Base-by-base conservation (phyloP, 208 protist species). In the Crithidia expoeki region DNA sequence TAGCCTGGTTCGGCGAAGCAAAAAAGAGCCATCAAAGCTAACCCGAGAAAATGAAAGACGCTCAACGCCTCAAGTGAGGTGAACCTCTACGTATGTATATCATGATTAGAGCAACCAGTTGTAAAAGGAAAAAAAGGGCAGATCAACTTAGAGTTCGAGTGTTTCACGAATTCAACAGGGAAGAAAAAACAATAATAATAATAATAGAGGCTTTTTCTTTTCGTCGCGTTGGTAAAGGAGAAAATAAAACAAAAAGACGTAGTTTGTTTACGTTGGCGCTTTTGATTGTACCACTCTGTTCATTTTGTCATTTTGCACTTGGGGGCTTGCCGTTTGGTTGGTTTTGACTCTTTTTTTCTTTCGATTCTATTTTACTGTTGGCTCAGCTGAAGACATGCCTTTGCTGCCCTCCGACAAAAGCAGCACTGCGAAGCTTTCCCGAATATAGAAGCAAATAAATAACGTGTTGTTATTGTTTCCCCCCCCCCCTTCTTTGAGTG, bases 81-180 rank as follows among this genome's bases (percentile, higher is more conserved):
- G 11, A 28, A 52, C 46, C 66, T 19, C 10, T 52, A 75, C 10
- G 60, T 57, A 52, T 51, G 68, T 66, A 46, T 52, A 58, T 17
- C 36, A 19, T 52, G 21, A 65, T 4, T 36, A 65, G 11, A 36
- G 30, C 44, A 65, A 27, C 38, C 60, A 55, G 6, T n/a, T 30
- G 3, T 14, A 28, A 21, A n/a, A 42, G 14, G 38, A 55, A 30
- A 42, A 52, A 52, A 21, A 64, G 17, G 46, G 60, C 60, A 52
- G 42, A 65, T 55, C 60, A 65, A 65, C 60, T 2, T 55, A 42
- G 25, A 52, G 44, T 55, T 55, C 46, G 32, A 30, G 56, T 32
- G 21, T 25, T 61, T 32, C 5, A 47, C 19, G 27, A 23, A 44
- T 7, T 44, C 53, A 34, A 53, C 25, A 49, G 33, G 47, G 36